phyloP scores from a whole-genome alignment of 305 asterid species.

The Andrographis paniculata region DNA sequence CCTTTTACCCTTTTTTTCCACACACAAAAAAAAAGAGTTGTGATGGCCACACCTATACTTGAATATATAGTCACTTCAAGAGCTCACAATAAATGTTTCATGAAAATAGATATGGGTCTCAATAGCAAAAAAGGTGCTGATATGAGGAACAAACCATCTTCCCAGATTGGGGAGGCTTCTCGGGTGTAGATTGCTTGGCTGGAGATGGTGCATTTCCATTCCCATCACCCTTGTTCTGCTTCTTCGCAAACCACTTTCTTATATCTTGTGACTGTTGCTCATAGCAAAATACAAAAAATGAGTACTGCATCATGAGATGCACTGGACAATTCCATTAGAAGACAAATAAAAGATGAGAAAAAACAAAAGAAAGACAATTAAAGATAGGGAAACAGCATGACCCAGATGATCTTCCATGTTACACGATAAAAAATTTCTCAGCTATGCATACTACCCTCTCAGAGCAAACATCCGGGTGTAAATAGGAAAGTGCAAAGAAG shows the following conservation, averaged over 20 bases:
- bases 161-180: slow-evolving; percentile 44
- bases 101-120: slow-evolving; percentile 1
- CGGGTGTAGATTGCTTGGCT: slow-evolving; percentile 33
- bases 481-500: too few species aligned
- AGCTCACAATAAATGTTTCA: slow-evolving; percentile 7
- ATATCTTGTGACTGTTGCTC: slow-evolving; percentile 70
- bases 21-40: not conserved
- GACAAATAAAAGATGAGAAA: not conserved
- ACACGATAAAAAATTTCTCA: too few species aligned
- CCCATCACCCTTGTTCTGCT: slow-evolving; percentile 51
- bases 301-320: slow-evolving; percentile 7
- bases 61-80: slow-evolving; percentile 14
- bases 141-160: slow-evolving; percentile 29
- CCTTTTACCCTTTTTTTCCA: not conserved
- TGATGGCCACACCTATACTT: not conserved
- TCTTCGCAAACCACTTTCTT: slow-evolving; percentile 89
- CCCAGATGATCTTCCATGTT: not conserved
- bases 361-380: not conserved
- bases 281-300: slow-evolving; percentile 11
- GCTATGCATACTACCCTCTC: too few species aligned
- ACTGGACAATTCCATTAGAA: not conserved
- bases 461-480: too few species aligned
- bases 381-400: not conserved
- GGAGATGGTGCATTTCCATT: slow-evolving; percentile 39
- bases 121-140: not conserved